Evolutionary conservation across 2,329 filamentous ascomycete species (phyloP).

Genomic region (Mollisiaceae sp.): DNA sequence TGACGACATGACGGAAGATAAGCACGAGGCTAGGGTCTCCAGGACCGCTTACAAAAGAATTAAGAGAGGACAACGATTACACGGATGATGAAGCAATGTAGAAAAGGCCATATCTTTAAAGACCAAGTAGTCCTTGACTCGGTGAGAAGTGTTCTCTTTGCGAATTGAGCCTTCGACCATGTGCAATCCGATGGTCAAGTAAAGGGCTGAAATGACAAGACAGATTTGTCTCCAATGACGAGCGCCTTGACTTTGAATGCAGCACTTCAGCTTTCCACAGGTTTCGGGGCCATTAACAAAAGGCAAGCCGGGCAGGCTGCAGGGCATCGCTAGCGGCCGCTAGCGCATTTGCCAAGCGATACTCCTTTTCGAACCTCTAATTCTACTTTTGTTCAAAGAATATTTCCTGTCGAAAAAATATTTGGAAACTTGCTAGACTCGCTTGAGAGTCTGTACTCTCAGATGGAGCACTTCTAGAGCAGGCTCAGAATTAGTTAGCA

Average conservation of each 20-base stretch:
- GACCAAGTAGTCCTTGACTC: conserved; percentile 1
- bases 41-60: neutral
- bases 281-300: neutral
- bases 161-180: neutral
- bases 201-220: conserved; percentile 31
- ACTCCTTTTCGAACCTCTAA: neutral
- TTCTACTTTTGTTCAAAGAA: no score
- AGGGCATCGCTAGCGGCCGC: neutral
- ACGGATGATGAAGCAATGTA: conserved; percentile 8
- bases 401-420: no score
- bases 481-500: neutral
- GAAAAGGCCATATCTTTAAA: conserved; percentile 1
- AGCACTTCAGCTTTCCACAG: neutral
- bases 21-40: neutral
- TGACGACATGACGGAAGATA: conserved; percentile 26
- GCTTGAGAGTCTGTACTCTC: no score
- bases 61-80: neutral
- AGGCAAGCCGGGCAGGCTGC: neutral
- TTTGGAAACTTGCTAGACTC: no score
- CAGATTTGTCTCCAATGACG: conserved; percentile 5
- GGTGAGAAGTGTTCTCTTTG: conserved; percentile 15
- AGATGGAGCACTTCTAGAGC: no score
- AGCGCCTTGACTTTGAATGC: neutral
- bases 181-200: conserved; percentile 26
- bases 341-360: neutral